These are phyloP conservation scores for Amaranthus tricolor DNA, from an alignment of 179 eudicot species.

Conservation along the genomic window DNA sequence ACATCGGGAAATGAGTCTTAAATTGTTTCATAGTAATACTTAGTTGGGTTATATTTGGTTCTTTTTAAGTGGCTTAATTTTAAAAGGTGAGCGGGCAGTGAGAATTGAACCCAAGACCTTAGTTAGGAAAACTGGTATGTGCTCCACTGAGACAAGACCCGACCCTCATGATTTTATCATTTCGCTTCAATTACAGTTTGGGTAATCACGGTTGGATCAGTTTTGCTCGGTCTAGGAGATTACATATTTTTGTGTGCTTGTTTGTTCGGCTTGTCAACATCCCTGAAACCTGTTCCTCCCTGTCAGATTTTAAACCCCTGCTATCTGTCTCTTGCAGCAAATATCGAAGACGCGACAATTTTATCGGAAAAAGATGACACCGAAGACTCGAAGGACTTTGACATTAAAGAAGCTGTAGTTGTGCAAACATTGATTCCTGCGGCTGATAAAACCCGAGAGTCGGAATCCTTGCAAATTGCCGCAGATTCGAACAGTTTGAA, in stretches of 20 bases:
- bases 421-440: conserved; percentile 16
- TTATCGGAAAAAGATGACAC: neutral
- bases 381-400: conserved; percentile 6
- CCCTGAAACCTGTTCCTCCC: neutral
- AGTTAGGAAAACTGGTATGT: no score
- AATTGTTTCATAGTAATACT: no score
- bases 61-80: no score
- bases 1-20: no score
- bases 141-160: no score
- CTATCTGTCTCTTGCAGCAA: conserved; percentile 29
- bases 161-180: no score
- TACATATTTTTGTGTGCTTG: neutral
- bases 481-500: conserved; percentile 31
- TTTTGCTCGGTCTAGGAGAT: neutral
- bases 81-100: no score
- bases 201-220: no score
- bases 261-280: neutral
- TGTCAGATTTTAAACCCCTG: conserved; percentile 4
- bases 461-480: conserved; percentile 29
- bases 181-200: no score
- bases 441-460: conserved; percentile 19
- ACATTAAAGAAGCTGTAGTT: conserved; percentile 16
- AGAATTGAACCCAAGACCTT: no score
- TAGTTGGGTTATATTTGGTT: no score
- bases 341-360: conserved; percentile 14